phyloP scores from a whole-genome alignment of 1,284 basidiomycete species.

The Boletellus dicymbophilus region DNA sequence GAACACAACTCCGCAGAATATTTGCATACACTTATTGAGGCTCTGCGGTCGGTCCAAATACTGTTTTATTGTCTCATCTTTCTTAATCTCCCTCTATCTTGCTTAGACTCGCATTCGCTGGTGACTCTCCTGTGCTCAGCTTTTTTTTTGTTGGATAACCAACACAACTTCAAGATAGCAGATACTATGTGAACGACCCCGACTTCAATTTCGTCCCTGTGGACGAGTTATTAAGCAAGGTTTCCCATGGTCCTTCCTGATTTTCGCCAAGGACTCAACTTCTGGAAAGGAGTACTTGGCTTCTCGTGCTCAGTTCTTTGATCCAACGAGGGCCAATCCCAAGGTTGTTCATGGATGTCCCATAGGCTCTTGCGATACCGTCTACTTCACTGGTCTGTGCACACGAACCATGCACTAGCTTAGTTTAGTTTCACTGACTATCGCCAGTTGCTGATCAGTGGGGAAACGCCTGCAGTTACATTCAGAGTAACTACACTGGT shows the following conservation, averaged over 20 bases:
- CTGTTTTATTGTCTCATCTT: neutral
- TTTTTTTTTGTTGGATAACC: neutral
- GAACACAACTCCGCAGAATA: conserved; percentile 90
- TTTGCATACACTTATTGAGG: conserved; percentile 86
- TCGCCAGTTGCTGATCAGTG: conserved; percentile 76
- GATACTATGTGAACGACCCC: conserved; percentile 90
- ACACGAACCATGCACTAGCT: neutral
- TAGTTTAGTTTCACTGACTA: conserved; percentile 1
- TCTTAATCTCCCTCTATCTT: neutral
- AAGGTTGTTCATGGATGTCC: conserved; percentile 79
- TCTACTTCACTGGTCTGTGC: conserved; percentile 87
- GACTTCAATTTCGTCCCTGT: conserved; percentile 75
- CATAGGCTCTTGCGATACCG: conserved; percentile 84
- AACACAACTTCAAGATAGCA: conserved; percentile 57
- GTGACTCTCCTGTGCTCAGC: conserved; percentile 38
- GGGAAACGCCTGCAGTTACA: conserved; percentile 95
- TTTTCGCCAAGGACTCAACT: neutral
- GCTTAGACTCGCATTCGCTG: conserved; percentile 72
- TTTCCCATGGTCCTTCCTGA: conserved; percentile 46
- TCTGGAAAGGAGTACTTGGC: conserved; percentile 74
- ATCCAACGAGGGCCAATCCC: conserved; percentile 66
- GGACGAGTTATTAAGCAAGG: conserved; percentile 79
- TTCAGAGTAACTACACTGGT: conserved; percentile 91
- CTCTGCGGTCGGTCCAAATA: conserved; percentile 57
- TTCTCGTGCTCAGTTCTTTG: conserved; percentile 78